Conservation (phyloP, 345 rosid genomes). For the Linum usitatissimum region DNA sequence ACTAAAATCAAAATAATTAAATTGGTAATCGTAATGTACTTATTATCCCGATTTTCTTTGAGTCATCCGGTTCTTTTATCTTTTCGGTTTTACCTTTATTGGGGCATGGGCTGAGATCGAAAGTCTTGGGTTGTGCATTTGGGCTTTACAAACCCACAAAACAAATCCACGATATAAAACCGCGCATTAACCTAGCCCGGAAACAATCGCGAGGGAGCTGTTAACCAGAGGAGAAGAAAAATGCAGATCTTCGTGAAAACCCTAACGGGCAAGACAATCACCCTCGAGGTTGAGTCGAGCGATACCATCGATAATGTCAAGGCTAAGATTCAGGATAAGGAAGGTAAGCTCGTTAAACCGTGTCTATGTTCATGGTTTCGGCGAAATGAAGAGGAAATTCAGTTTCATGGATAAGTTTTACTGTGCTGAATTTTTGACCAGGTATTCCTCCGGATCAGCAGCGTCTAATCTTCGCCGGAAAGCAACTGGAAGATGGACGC, state of each 20-base stretch:
- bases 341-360: conserved; percentile 28
- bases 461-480: conserved; percentile 78
- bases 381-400: background rate
- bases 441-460: conserved; percentile 95
- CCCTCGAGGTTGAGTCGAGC: conserved; percentile 89
- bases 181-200: too few species aligned
- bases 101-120: too few species aligned
- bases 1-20: too few species aligned
- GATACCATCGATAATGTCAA: conserved; percentile 88
- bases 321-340: conserved; percentile 90
- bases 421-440: conserved; percentile 8
- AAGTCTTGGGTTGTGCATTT: too few species aligned
- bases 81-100: too few species aligned
- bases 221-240: background rate
- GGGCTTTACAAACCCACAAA: too few species aligned
- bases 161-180: too few species aligned
- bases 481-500: conserved; percentile 91
- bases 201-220: too few species aligned
- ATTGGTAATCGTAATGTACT: too few species aligned
- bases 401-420: background rate
- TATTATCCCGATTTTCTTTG: too few species aligned
- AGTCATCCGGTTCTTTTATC: too few species aligned
- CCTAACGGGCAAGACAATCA: conserved; percentile 86
- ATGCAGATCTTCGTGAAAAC: conserved; percentile 96
- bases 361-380: background rate